Conservation (phyloP, 2,329 filamentous ascomycete species). For the Orbilia blumenaviensis region DNA sequence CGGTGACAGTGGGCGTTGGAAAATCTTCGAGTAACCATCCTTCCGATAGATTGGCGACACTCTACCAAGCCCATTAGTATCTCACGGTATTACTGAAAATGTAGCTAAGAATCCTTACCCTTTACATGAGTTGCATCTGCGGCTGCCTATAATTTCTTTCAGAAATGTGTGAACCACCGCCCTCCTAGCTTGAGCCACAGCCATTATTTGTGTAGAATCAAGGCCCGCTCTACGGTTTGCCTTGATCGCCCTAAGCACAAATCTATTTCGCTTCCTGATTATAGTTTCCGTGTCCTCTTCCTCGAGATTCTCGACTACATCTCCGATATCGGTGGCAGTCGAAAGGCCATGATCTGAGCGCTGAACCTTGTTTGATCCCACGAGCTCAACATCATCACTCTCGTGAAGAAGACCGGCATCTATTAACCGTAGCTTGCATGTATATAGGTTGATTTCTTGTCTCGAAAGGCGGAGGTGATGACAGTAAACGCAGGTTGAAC, state of each 20-base stretch:
- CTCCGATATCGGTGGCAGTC: slow-evolving; percentile 59
- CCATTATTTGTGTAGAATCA: slow-evolving; percentile 78
- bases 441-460: slow-evolving; percentile 77
- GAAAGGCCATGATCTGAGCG: slow-evolving; percentile 35
- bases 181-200: slow-evolving; percentile 78
- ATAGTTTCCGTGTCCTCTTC: slow-evolving; percentile 72
- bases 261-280: slow-evolving; percentile 68
- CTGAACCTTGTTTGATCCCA: slow-evolving; percentile 54
- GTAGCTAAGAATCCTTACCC: slow-evolving; percentile 61
- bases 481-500: slow-evolving; percentile 90
- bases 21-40: slow-evolving; percentile 91
- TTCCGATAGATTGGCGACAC: slow-evolving; percentile 86
- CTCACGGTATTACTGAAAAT: slow-evolving; percentile 9
- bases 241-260: slow-evolving; percentile 76
- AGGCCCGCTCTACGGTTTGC: slow-evolving; percentile 60
- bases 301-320: slow-evolving; percentile 66
- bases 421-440: slow-evolving; percentile 84
- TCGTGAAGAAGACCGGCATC: slow-evolving; percentile 83
- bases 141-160: slow-evolving; percentile 61
- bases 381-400: slow-evolving; percentile 66
- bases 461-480: slow-evolving; percentile 82
- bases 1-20: slow-evolving; percentile 77
- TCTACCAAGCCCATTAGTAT: slow-evolving; percentile 65
- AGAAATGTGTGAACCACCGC: slow-evolving; percentile 80
- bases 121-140: slow-evolving; percentile 74